Percentiles rank a stretch among this genome's conserved stretches.
phyloP scores from a whole-genome alignment of 2,329 filamentous ascomycete species.

The Colletotrichum sp. region DNA sequence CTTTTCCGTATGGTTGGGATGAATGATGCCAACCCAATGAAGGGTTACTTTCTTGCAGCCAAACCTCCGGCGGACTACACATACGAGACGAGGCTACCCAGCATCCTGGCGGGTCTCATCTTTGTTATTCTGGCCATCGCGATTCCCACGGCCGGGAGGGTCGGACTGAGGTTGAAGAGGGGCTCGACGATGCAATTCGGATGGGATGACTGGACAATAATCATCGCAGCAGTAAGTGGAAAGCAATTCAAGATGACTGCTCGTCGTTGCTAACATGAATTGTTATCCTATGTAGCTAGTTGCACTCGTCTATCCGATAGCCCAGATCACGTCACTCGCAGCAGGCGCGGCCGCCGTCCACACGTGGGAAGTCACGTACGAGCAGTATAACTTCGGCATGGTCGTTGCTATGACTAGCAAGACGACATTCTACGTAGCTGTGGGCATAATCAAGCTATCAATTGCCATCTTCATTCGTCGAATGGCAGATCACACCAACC shows the following conservation, averaged over 20 bases:
- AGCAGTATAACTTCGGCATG: slow-evolving; percentile 32
- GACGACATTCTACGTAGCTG: slow-evolving; percentile 31
- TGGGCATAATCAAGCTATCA: slow-evolving; percentile 40
- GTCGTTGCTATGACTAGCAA: slow-evolving; percentile 24
- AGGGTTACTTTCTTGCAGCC: slow-evolving; percentile 24
- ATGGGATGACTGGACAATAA: slow-evolving; percentile 35
- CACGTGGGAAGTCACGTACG: slow-evolving; percentile 36
- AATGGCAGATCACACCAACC: slow-evolving; percentile 33
- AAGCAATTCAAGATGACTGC: neutral
- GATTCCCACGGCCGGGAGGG: slow-evolving; percentile 29
- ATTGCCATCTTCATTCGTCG: slow-evolving; percentile 41
- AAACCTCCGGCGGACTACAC: slow-evolving; percentile 23
- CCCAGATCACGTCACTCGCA: slow-evolving; percentile 29
- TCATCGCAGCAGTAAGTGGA: slow-evolving; percentile 33
- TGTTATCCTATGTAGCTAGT: slow-evolving; percentile 18
- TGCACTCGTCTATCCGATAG: slow-evolving; percentile 28
- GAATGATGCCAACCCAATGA: slow-evolving; percentile 22
- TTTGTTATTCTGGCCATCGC: slow-evolving; percentile 32
- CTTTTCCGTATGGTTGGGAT: slow-evolving; percentile 14
- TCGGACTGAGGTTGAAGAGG: slow-evolving; percentile 26
- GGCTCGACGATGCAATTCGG: slow-evolving; percentile 33
- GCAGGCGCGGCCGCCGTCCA: slow-evolving; percentile 31
- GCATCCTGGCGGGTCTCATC: slow-evolving; percentile 31
- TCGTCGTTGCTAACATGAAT: neutral
- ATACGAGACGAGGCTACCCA: slow-evolving; percentile 28